Percentiles rank a stretch among this genome's conserved stretches.
phyloP scores from a whole-genome alignment of 495 filamentous ascomycete genomes.

The Penicillium ochrochloron region DNA sequence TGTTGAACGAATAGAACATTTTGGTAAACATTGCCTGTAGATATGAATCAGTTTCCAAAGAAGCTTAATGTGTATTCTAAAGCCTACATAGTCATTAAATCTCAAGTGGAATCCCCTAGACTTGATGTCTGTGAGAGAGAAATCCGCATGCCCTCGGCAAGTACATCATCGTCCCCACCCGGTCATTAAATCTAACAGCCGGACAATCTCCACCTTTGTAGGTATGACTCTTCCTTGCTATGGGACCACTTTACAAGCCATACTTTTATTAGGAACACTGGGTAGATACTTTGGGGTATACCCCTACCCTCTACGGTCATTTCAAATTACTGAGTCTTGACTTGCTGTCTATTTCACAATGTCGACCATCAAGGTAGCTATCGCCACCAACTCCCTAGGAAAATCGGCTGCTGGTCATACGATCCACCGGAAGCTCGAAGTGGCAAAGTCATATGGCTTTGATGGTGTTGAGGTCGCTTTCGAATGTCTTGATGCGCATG shows the following conservation, averaged over 20 bases:
- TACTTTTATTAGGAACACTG: neutral
- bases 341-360: neutral
- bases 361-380: conserved; percentile 19
- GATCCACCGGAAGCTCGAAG: conserved; percentile 19
- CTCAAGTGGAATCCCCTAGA: neutral
- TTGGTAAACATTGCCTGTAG: too few relatives aligned
- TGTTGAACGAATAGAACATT: too few relatives aligned
- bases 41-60: too few relatives aligned
- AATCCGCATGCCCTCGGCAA: neutral
- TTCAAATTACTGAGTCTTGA: neutral
- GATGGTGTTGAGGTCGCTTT: conserved; percentile 25
- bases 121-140: neutral
- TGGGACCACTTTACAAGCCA: neutral
- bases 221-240: neutral
- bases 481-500: conserved; percentile 24
- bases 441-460: conserved; percentile 22
- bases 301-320: neutral
- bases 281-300: neutral
- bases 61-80: neutral
- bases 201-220: neutral
- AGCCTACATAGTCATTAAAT: neutral
- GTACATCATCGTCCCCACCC: neutral
- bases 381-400: conserved; percentile 24
- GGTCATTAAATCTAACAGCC: neutral
- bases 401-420: conserved; percentile 23